phyloP scores from a whole-genome alignment of 1,139 yeast species.

The Diutina mesorugosa region DNA sequence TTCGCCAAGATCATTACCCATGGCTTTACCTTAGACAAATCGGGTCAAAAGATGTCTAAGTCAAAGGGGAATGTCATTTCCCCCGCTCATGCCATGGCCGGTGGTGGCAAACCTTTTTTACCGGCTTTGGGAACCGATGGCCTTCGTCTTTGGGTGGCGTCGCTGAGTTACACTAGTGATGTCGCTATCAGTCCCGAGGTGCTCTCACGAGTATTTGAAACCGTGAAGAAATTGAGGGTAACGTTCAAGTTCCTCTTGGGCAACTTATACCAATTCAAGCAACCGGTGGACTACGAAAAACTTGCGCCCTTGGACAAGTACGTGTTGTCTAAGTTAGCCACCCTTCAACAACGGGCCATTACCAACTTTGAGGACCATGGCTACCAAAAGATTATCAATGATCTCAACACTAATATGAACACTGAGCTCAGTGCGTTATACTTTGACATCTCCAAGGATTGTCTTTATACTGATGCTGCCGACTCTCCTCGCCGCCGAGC shows the following conservation, averaged over 20 bases:
- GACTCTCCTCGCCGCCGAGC: slow-evolving; percentile 42
- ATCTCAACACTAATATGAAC: slow-evolving; percentile 61
- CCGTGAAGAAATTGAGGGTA: slow-evolving; percentile 68
- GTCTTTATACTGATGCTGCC: slow-evolving; percentile 57
- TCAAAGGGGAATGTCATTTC: slow-evolving; percentile 73
- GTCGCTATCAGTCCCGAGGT: slow-evolving; percentile 64
- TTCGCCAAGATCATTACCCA: slow-evolving; percentile 72
- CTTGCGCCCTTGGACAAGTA: slow-evolving; percentile 52
- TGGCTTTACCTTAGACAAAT: slow-evolving; percentile 82
- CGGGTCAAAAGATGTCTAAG: slow-evolving; percentile 87
- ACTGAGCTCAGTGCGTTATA: slow-evolving; percentile 69
- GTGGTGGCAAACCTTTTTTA: slow-evolving; percentile 39
- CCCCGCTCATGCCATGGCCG: slow-evolving; percentile 57
- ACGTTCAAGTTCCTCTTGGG: slow-evolving; percentile 77
- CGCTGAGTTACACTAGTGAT: slow-evolving; percentile 75
- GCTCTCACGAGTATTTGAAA: slow-evolving; percentile 64
- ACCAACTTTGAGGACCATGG: slow-evolving; percentile 42
- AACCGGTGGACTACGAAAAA: slow-evolving; percentile 16
- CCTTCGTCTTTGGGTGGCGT: slow-evolving; percentile 81
- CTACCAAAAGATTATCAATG: slow-evolving; percentile 55
- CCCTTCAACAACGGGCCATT: slow-evolving; percentile 30
- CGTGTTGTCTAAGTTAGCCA: slow-evolving; percentile 41
- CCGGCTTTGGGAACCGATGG: slow-evolving; percentile 90
- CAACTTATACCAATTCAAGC: slow-evolving; percentile 35
- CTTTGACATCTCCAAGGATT: slow-evolving; percentile 78